These are phyloP conservation scores for Westerdykella ornata DNA, from an alignment of 2,329 filamentous ascomycete genomes.

Conservation along the genomic window DNA sequence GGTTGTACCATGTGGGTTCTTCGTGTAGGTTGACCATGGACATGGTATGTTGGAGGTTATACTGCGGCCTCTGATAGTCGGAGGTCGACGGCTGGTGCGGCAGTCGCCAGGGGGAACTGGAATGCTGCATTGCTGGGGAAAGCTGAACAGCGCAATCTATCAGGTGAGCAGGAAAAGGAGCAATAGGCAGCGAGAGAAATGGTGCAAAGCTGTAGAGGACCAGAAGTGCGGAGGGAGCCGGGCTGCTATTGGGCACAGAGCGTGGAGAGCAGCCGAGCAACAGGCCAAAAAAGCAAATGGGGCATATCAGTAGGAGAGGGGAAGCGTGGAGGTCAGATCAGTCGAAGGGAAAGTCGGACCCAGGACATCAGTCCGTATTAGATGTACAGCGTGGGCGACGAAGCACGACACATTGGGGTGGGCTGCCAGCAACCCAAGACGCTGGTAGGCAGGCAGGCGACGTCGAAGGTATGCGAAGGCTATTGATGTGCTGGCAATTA, in stretches of 20 bases:
- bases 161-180: slow-evolving; percentile 16
- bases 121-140: slow-evolving; percentile 32
- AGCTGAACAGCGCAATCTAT: slow-evolving; percentile 11
- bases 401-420: slow-evolving; percentile 6
- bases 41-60: slow-evolving; percentile 33
- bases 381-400: slow-evolving; percentile 27
- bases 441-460: slow-evolving; percentile 23
- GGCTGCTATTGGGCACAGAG: slow-evolving; percentile 16
- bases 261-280: slow-evolving; percentile 13
- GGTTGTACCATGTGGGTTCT: slow-evolving; percentile 32
- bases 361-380: slow-evolving; percentile 27
- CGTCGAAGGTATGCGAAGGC: slow-evolving; percentile 25
- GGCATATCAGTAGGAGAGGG: slow-evolving; percentile 21
- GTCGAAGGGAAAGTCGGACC: slow-evolving; percentile 20
- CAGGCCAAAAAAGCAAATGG: slow-evolving; percentile 26
- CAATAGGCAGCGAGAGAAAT: slow-evolving; percentile 17
- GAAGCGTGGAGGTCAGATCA: slow-evolving; percentile 17
- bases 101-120: slow-evolving; percentile 31
- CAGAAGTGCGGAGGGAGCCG: slow-evolving; percentile 11
- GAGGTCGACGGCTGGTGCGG: slow-evolving; percentile 14
- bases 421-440: slow-evolving; percentile 13
- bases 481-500: slow-evolving; percentile 39
- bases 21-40: slow-evolving; percentile 39
- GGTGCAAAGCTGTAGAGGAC: slow-evolving; percentile 11
- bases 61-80: slow-evolving; percentile 31